Conservation (phyloP, 1,284 basidiomycete genomes). For the Cutaneotrichosporon cavernicola region DNA sequence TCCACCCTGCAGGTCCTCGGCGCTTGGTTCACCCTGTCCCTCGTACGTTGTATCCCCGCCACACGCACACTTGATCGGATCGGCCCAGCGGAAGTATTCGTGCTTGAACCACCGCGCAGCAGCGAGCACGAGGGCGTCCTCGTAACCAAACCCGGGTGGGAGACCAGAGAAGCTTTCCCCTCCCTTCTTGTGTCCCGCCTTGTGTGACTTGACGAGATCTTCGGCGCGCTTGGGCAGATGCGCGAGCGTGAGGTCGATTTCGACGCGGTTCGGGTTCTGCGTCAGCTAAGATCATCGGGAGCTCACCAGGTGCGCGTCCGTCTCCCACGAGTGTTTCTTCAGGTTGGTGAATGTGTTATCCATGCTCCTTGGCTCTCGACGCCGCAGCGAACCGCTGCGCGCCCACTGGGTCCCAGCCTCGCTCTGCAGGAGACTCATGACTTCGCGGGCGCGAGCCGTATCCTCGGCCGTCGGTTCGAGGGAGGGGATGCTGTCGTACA, state of each 20-base stretch:
- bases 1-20: slow-evolving; percentile 46
- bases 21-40: slow-evolving; percentile 28
- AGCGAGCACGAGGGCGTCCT: slow-evolving; percentile 47
- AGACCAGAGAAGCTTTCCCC: slow-evolving; percentile 9
- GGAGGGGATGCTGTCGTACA: slow-evolving; percentile 8
- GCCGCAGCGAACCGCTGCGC: not conserved
- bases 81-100: slow-evolving; percentile 55
- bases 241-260: not conserved
- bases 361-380: not conserved
- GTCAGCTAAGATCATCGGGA: not conserved
- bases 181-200: not conserved
- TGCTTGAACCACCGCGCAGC: slow-evolving; percentile 56
- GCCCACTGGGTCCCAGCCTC: not conserved
- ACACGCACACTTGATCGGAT: slow-evolving; percentile 56
- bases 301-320: slow-evolving; percentile 3
- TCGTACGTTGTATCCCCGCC: slow-evolving; percentile 34
- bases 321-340: not conserved
- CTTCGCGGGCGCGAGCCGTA: not conserved
- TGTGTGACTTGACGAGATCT: not conserved
- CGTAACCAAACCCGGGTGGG: slow-evolving; percentile 32
- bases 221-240: slow-evolving; percentile 1
- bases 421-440: not conserved
- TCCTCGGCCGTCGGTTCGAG: not conserved
- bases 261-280: not conserved
- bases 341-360: not conserved